phyloP scores from a whole-genome alignment of 495 filamentous ascomycete genomes.

The Xylaria flabelliformis region DNA sequence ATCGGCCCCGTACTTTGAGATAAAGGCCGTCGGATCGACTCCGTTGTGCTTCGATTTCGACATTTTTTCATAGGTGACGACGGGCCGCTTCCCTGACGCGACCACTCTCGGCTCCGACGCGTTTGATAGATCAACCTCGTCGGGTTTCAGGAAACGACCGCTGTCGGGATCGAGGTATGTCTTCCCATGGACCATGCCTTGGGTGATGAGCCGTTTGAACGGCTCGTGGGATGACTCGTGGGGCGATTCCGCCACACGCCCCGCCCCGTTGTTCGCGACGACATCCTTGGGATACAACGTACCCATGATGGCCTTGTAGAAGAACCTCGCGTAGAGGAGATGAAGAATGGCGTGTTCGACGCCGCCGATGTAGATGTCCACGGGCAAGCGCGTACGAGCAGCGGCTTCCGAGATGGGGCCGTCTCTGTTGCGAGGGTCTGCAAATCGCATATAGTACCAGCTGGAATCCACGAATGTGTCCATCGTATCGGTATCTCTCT shows the following conservation, averaged over 20 bases:
- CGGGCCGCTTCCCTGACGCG: constrained; percentile 61
- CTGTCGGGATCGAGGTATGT: constrained; percentile 78
- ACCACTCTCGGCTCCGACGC: constrained; percentile 64
- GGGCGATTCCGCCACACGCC: constrained; percentile 33
- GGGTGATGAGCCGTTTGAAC: constrained; percentile 79
- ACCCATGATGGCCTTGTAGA: constrained; percentile 81
- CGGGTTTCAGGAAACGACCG: constrained; percentile 77
- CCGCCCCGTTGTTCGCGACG: constrained; percentile 38
- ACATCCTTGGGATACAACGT: constrained; percentile 41
- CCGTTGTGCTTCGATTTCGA: constrained; percentile 96
- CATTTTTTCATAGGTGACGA: constrained; percentile 85
- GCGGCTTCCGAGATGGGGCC: constrained; percentile 64
- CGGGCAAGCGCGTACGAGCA: constrained; percentile 65
- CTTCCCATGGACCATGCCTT: constrained; percentile 92
- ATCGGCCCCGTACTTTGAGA: constrained; percentile 78
- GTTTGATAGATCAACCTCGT: constrained; percentile 71
- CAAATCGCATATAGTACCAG: constrained; percentile 87
- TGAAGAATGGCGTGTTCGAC: constrained; percentile 92
- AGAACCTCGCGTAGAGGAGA: constrained; percentile 89
- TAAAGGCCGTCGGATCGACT: constrained; percentile 78
- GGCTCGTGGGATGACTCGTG: constrained; percentile 64
- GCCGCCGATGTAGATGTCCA: constrained; percentile 86
- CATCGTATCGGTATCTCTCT: constrained; percentile 92
- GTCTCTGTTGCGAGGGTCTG: constrained; percentile 69
- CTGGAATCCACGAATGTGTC: constrained; percentile 94